Conservation (phyloP, 352 stramenopile genomes). For the Plasmopara muralis region DNA sequence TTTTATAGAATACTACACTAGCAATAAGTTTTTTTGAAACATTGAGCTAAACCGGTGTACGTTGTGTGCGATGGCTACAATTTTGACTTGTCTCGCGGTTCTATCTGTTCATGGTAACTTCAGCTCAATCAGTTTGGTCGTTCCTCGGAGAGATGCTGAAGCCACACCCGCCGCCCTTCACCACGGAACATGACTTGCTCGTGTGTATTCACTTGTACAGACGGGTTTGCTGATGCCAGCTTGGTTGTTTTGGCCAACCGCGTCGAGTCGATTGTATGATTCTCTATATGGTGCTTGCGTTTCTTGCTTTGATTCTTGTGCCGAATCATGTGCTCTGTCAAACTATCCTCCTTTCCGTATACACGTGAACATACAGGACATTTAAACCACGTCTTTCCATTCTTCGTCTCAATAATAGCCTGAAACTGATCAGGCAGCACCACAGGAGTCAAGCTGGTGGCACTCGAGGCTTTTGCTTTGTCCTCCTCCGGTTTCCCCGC, state of each 20-base stretch:
- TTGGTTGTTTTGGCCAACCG: conserved; percentile 70
- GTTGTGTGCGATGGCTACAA: too few relatives aligned
- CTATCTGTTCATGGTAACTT: background rate
- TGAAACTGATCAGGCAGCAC: conserved; percentile 56
- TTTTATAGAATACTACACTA: conserved; percentile 1
- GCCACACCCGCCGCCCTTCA: conserved; percentile 61
- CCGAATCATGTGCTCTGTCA: conserved; percentile 72
- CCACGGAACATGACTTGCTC: conserved; percentile 81
- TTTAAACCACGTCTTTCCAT: conserved; percentile 83
- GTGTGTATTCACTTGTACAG: conserved; percentile 84
- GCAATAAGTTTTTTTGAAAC: background rate
- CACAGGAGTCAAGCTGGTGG: conserved; percentile 47
- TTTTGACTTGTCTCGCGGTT: background rate
- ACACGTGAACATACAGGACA: conserved; percentile 71
- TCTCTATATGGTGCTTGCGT: conserved; percentile 81
- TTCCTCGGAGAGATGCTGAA: conserved; percentile 58
- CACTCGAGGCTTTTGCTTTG: conserved; percentile 20
- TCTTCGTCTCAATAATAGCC: conserved; percentile 68
- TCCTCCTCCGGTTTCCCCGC: conserved; percentile 39
- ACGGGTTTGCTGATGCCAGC: conserved; percentile 79
- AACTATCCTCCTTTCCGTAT: conserved; percentile 71
- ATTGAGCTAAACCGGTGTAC: background rate
- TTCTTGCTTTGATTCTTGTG: conserved; percentile 86
- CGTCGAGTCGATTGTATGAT: conserved; percentile 71
- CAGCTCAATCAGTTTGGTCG: background rate